A percentile compares a stretch with the other conserved stretches of the same genome.
Conservation (phyloP, 1,284 basidiomycete species). For the Marasmius oreades region DNA sequence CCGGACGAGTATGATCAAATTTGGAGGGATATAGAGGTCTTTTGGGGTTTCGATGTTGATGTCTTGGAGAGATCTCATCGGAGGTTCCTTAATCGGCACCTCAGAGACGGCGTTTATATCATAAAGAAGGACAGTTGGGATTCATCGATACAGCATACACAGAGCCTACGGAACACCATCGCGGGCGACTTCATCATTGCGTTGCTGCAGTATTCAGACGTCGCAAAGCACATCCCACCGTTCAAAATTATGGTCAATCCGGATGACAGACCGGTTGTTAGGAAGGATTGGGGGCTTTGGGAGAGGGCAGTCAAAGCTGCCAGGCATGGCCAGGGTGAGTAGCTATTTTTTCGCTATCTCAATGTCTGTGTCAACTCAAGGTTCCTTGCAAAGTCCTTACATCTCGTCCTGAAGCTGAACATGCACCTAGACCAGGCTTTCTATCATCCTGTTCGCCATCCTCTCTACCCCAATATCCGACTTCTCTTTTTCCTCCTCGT, state of each 20-base stretch:
- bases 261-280: constrained; percentile 38
- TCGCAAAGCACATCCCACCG: constrained; percentile 30
- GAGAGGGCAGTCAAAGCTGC: constrained; percentile 34
- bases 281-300: constrained; percentile 35
- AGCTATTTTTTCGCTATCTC: constrained; percentile 25
- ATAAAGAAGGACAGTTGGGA: background rate
- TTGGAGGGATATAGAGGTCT: constrained; percentile 42
- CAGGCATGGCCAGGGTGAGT: constrained; percentile 26
- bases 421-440: background rate
- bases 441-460: background rate
- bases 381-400: background rate
- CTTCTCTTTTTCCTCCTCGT: background rate
- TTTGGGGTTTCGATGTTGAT: constrained; percentile 38
- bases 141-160: background rate
- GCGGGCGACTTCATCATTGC: constrained; percentile 27
- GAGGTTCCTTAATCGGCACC: background rate
- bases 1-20: constrained; percentile 59
- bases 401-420: background rate
- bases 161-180: background rate
- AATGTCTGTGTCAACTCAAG: background rate
- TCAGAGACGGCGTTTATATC: background rate
- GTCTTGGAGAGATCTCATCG: constrained; percentile 32
- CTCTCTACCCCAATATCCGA: background rate
- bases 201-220: constrained; percentile 23
- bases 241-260: constrained; percentile 36